Base-by-base conservation (phyloP, 805 yeast genomes). In the Cyberlindnera nakhonratchasimensis region DNA sequence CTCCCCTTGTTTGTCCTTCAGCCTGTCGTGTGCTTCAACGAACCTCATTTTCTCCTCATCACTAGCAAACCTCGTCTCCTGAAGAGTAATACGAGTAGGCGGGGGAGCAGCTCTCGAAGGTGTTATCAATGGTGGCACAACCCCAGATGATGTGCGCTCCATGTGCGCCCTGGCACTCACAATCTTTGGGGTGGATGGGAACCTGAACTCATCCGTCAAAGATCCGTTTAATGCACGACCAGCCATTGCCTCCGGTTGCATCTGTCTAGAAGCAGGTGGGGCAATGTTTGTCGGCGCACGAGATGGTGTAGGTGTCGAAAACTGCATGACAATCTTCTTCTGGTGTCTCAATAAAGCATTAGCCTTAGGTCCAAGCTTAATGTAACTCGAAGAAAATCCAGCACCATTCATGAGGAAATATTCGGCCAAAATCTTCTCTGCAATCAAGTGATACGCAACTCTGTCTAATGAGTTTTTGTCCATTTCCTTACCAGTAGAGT, bases 311-410 rank as follows among this genome's bases (percentile, higher is more conserved):
- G 25, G 26, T 6, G 49, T 26, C 8, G 56, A 66, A 58, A 82
- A 80, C 14, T 71, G 64, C 67, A 85, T 75, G 7, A 63, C 59
- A n/a, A 86, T 70, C 35, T 59, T 66, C 44, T 69, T 67, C 3
- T 52, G 57, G 2, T 75, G 75, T 9, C 54, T 52, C 38, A 82
- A 53, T 2, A 88, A 68, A 1, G 55, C 56, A 13, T 62, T 55
- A 1, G 89, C 79, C n/a, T 71, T 64, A 1, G 70, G 67, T 0
- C 96, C 96, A 1, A 71, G 51, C 48, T 70, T 71, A 5, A 90
- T 74, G 55, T 91, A 91, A 40, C 85, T 83, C 2, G 84, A 68
- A 0, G 95, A 85, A 66, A 82, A 90, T 0, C 96, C 95, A n/a
- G 79, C 74, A 17, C 74, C 78, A 52, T 80, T 86, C 71, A 80